phyloP scores from a whole-genome alignment of 805 yeast species.

The Kluyveromyces lactis region DNA sequence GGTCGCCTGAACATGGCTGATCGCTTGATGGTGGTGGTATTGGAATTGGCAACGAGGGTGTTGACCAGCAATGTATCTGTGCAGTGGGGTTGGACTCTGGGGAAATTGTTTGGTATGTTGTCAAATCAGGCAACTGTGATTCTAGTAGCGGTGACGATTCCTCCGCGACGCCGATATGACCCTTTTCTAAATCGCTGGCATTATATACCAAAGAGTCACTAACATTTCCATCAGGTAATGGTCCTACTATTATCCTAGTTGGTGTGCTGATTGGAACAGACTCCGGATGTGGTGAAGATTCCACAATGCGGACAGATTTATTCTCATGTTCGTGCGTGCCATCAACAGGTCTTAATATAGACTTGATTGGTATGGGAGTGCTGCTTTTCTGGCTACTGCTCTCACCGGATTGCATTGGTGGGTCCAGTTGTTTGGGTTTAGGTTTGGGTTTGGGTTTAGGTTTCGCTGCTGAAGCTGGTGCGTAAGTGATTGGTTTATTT shows the following conservation, averaged over 20 bases:
- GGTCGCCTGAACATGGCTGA: neutral
- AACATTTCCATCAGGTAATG: neutral
- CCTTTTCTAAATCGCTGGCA: neutral
- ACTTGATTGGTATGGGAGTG: too few species aligned
- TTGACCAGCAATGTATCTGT: too few species aligned
- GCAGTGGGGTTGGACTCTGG: too few species aligned
- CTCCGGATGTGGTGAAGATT: neutral
- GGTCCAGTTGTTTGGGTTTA: too few species aligned
- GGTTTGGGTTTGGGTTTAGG: too few species aligned
- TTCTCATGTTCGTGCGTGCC: neutral
- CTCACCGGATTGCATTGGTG: too few species aligned
- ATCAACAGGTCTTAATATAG: neutral
- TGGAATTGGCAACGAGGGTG: neutral
- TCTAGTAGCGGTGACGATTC: neutral
- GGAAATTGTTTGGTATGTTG: too few species aligned
- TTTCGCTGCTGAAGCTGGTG: too few species aligned
- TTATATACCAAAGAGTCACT: neutral
- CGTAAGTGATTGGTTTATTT: too few species aligned
- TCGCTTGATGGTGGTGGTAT: neutral
- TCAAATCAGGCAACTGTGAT: neutral
- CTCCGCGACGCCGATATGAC: neutral
- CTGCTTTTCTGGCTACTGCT: too few species aligned
- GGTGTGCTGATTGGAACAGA: neutral
- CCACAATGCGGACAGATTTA: slow-evolving; percentile 1
- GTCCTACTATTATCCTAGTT: neutral